Base-by-base conservation (phyloP, 83 land plant species). In the Larix sibirica region DNA sequence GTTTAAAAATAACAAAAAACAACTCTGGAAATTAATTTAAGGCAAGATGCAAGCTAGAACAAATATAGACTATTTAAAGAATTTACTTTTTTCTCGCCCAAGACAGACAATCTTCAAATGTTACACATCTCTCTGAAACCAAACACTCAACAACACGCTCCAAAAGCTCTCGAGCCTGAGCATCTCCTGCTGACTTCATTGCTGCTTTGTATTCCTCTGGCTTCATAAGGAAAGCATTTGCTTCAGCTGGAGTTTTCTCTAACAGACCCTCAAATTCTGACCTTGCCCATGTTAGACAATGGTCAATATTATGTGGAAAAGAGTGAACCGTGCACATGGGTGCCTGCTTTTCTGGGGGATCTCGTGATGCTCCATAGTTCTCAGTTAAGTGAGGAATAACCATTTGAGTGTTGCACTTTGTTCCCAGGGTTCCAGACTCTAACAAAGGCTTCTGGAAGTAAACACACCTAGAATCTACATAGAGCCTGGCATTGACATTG, bases 311-410 rank as follows among this genome's bases (percentile, higher is more conserved):
- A 81, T 95, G 99, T 9, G 99, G 99, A 80, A 97, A 97, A 3
- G 98, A 95, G 74, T 97, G 99, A 40, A 97, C 92, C 9, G 99
- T 97, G 80, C 99, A 97, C 99, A 97, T 97, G 9, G 99, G 99
- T 17, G 99, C 99, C 75, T 97, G 99, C 89, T 92, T 97, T 88
- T 97, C 99, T 18, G 99, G 99, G 28, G 99, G 99, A 81, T 97
- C 99, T 65, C 98, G 84, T 21, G 99, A 96, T n/a, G 99, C 99
- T 56, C 99, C 99, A 86, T 96, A 96, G 79, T 96, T 96, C 58
- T 95, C 98, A 0, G 98, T 96, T 42, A 92, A 44, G 73, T 96
- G 95, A 80, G 99, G 96, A 81, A 96, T 96, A 26, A 96, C 95
- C 95, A 96, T 92, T 83, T 96, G 99, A 23, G 99, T 96, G 85